A percentile compares a stretch with the other conserved stretches of the same genome.
These are phyloP conservation scores for Colletotrichum lini DNA, from an alignment of 2,329 filamentous ascomycete species.

Conservation along the genomic window DNA sequence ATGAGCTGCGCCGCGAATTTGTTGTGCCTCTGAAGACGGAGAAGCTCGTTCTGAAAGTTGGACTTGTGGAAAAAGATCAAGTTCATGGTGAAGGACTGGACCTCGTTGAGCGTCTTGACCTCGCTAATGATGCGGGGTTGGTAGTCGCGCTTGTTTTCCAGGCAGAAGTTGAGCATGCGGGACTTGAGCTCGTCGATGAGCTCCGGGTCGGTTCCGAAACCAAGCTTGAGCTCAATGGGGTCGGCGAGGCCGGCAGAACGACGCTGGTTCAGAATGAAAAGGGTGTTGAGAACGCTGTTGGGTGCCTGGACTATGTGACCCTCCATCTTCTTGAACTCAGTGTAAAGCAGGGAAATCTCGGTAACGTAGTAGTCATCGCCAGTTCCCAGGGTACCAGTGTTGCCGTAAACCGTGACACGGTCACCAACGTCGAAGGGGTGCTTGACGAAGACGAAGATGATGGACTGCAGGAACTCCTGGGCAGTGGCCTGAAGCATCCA, in stretches of 20 bases:
- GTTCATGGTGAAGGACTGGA: slow-evolving; percentile 89
- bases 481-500: slow-evolving; percentile 95
- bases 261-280: slow-evolving; percentile 96
- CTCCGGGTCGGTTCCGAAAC: slow-evolving; percentile 87
- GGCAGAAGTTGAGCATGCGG: slow-evolving; percentile 86
- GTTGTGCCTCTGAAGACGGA: slow-evolving; percentile 91
- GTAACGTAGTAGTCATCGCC: slow-evolving; percentile 98
- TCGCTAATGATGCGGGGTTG: slow-evolving; percentile 90
- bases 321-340: slow-evolving; percentile 99
- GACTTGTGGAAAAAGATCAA: slow-evolving; percentile 98
- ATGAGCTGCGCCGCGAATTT: slow-evolving; percentile 95
- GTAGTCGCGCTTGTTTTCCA: slow-evolving; percentile 89
- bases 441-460: slow-evolving; percentile 97
- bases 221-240: slow-evolving; percentile 85
- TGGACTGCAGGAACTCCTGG: slow-evolving; percentile 93
- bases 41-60: slow-evolving; percentile 94
- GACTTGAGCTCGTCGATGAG: slow-evolving; percentile 87
- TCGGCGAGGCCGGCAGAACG: slow-evolving; percentile 91
- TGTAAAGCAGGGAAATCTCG: slow-evolving; percentile 92
- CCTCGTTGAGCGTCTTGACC: slow-evolving; percentile 83
- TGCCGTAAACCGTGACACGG: slow-evolving; percentile 91
- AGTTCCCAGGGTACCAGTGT: slow-evolving; percentile 81
- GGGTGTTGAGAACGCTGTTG: slow-evolving; percentile 91
- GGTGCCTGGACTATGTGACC: slow-evolving; percentile 96
- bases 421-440: slow-evolving; percentile 98